Percentiles rank a stretch among this genome's conserved stretches.
phyloP scores from a whole-genome alignment of 2,329 filamentous ascomycete genomes.

The Drechslera avenae region DNA sequence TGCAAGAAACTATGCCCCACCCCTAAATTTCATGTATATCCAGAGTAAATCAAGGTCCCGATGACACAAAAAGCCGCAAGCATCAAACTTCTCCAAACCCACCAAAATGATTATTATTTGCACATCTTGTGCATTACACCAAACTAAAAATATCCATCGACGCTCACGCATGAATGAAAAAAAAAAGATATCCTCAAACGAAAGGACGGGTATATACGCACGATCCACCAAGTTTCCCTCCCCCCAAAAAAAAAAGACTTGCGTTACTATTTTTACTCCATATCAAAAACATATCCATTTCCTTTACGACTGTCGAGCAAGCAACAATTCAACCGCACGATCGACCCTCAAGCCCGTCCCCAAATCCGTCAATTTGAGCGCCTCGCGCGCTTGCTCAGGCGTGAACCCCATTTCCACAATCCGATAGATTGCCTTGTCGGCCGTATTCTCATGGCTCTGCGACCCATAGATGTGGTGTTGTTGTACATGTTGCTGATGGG shows the following conservation, averaged over 20 bases:
- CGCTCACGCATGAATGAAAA: background rate
- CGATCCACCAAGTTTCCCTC: background rate
- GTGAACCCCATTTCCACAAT: slow-evolving; percentile 67
- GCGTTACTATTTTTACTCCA: too few relatives aligned
- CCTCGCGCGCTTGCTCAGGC: slow-evolving; percentile 60
- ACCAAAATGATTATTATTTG: too few relatives aligned
- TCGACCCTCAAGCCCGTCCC: slow-evolving; percentile 64
- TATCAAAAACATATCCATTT: background rate
- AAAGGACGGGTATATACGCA: slow-evolving; percentile 2
- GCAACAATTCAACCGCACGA: slow-evolving; percentile 61
- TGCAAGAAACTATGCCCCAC: too few relatives aligned
- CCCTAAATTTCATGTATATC: too few relatives aligned
- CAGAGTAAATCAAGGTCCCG: too few relatives aligned
- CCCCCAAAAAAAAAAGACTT: background rate
- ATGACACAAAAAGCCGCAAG: too few relatives aligned
- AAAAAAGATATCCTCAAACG: background rate
- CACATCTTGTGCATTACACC: too few relatives aligned
- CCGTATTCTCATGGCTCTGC: slow-evolving; percentile 56
- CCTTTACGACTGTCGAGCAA: slow-evolving; percentile 28
- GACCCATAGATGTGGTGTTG: slow-evolving; percentile 39
- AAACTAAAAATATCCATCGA: too few relatives aligned
- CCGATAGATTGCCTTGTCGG: slow-evolving; percentile 61
- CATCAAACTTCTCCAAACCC: too few relatives aligned
- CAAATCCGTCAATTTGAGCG: slow-evolving; percentile 63
- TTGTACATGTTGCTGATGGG: slow-evolving; percentile 38